Conservation (phyloP, 768 basidiomycete genomes). For the Suillus luteus region DNA sequence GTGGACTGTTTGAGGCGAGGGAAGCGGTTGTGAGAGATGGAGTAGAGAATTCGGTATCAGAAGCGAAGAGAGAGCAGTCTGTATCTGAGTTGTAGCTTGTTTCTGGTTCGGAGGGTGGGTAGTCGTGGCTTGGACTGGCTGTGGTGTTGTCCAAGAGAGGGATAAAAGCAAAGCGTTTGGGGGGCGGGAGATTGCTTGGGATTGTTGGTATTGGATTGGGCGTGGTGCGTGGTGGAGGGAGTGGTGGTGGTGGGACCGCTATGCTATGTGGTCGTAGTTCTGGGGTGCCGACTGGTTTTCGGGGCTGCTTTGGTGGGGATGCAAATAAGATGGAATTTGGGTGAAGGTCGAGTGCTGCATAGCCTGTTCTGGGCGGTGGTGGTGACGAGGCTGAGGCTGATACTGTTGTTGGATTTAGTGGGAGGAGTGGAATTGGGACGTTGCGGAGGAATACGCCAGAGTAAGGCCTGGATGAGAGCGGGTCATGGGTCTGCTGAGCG, state of each 20-base stretch:
- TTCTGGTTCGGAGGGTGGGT: neutral
- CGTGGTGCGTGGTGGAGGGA: conserved; percentile 2
- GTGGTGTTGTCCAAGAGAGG: conserved; percentile 16
- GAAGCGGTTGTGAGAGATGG: conserved; percentile 19
- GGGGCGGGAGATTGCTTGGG: conserved; percentile 13
- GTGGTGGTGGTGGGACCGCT: conserved; percentile 17
- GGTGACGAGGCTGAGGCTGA: neutral
- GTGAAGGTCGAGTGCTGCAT: conserved; percentile 2
- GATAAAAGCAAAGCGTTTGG: conserved; percentile 17
- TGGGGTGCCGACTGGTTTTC: neutral
- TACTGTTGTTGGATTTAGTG: conserved; percentile 41
- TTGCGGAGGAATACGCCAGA: conserved; percentile 46
- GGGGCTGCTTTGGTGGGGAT: neutral
- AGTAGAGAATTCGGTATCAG: conserved; percentile 17
- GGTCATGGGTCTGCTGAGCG: conserved; percentile 53
- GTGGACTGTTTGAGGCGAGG: conserved; percentile 17
- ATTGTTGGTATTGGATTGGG: neutral
- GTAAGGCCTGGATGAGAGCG: conserved; percentile 40
- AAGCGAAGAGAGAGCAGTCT: conserved; percentile 13
- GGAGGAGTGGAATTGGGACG: conserved; percentile 67
- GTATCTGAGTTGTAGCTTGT: conserved; percentile 8
- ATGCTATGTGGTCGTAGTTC: conserved; percentile 16
- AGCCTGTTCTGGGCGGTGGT: neutral
- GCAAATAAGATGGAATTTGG: conserved; percentile 6
- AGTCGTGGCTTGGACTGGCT: neutral